Base-by-base conservation (phyloP, 2,329 filamentous ascomycete species). In the Exophiala calicioides region DNA sequence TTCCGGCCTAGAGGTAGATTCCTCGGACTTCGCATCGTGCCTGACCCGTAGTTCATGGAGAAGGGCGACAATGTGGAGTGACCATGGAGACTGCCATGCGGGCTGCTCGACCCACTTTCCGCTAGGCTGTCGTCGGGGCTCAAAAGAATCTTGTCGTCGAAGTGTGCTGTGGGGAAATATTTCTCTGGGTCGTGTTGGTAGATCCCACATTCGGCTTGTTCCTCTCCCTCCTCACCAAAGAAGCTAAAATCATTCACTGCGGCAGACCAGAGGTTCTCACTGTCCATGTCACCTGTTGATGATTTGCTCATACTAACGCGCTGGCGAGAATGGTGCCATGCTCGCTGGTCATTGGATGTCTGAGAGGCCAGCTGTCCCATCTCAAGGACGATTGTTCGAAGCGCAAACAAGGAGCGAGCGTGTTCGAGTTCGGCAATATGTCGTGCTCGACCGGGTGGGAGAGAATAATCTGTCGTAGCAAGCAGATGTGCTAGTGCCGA, bases 211-310 rank as follows among this genome's bases (percentile, higher is more conserved):
- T 81, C 79, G 6, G 43, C 58, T 24, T 54, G 47, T 35, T 59
- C 56, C 45, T 58, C 58, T 9, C 58, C 58, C 35, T 76, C 76
- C 29, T 79, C 77, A 1, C 69, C 73, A 47, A 84, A 84, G 62
- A 81, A 81, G 20, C 76, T 79, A 52, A 83, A 84, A 58, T 84
- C 80, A 40, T 76, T 69, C 45, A 73, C 68, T 3, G 79, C 78
- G 6, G 79, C 79, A 38, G 73, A 69, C 80, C 79, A 82, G 8
- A 83, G 69, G 3, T 73, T 72, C 58, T 82, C 80, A 3, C 74
- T 77, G 56, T 84, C 80, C 6, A 68, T 65, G 53, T 83, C 80
- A 35, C 80, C 78, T 0, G 79, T 82, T 21, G 76, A 75, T 5
- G 79, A 81, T 51, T 73, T 76, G 5, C 69, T 73, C 6, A 66